Evolutionary conservation across 441 rosid genomes (phyloP), one percentile per base, ranked within the genome.

Genomic region (Macaranga tanarius): DNA sequence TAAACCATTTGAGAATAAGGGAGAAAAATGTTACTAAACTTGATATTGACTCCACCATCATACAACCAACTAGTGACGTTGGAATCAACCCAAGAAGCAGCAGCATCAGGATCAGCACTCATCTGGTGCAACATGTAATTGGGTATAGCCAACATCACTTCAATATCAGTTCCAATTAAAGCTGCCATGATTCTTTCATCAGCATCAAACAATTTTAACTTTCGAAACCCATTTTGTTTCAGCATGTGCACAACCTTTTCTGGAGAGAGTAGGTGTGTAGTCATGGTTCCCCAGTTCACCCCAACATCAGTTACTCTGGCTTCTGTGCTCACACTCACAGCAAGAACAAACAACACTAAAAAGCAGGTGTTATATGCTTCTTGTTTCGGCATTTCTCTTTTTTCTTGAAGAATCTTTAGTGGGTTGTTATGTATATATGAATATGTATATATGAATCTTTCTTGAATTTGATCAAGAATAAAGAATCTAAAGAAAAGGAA

Each of bases 141-240:
- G 28, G 98, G 98, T 58, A 95, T 86, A 20, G 93, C 99, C 10
- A 95, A 79, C 97, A 95, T 95, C 44, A 95, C 97, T 44, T 92
- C 85, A 67, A 92, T 92, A 48, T 90, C 92, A 2, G 94, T 92
- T 28, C 77, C 89, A 15, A 88, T 90, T 0, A 95, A 85, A 54
- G 97, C 97, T 22, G 81, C 81, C 42, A 95, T 86, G 28, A 91
- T 87, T 23, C 79, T 85, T 54, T 91, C 84, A 73, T 95, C 97
- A 45, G 93, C 94, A 80, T 91, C 98, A 57, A 92, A 92, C 28
- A 91, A 80, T 79, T 92, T 95, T 74, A 92, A 85, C 65, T 89
- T 92, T 70, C 81, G 71, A 80, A 95, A 88, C 40, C 97, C 96
- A 55, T 91, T 95, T 65, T 92, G 91, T 59, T 75, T 83, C 72